phyloP scores from a whole-genome alignment of 1,284 basidiomycete species.

The Phlebopus sp. region DNA sequence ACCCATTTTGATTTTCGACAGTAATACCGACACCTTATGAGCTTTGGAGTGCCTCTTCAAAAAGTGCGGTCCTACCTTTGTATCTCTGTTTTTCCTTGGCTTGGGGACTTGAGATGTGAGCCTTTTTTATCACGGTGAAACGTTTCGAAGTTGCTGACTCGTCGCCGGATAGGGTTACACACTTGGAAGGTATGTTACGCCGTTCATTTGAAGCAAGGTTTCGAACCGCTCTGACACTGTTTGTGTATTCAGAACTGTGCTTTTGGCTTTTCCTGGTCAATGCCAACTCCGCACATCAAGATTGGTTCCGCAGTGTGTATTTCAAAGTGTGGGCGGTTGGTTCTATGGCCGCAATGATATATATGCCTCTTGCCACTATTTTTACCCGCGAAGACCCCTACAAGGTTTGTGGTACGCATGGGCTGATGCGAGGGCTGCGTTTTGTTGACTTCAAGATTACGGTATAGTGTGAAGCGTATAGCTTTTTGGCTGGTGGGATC shows the following conservation, averaged over 20 bases:
- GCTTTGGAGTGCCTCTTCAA: slow-evolving; percentile 50
- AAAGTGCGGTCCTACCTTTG: slow-evolving; percentile 56
- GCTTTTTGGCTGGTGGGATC: slow-evolving; percentile 65
- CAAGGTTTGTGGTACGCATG: slow-evolving; percentile 42
- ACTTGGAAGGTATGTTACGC: slow-evolving; percentile 60
- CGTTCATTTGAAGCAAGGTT: background rate
- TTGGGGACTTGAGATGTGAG: slow-evolving; percentile 75
- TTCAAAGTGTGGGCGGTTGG: slow-evolving; percentile 70
- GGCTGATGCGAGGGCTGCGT: background rate
- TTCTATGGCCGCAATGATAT: slow-evolving; percentile 55
- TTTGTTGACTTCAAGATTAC: slow-evolving; percentile 6
- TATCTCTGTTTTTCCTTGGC: slow-evolving; percentile 58
- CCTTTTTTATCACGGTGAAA: background rate
- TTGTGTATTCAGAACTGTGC: slow-evolving; percentile 54
- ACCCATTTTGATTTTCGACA: slow-evolving; percentile 24
- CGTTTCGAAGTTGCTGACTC: background rate
- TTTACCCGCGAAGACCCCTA: slow-evolving; percentile 55
- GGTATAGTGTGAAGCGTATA: slow-evolving; percentile 65
- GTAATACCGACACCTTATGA: slow-evolving; percentile 64
- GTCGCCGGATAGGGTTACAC: slow-evolving; percentile 55
- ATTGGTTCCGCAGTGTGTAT: slow-evolving; percentile 74
- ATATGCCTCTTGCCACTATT: slow-evolving; percentile 66
- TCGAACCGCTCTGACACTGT: slow-evolving; percentile 10
- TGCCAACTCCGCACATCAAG: slow-evolving; percentile 53
- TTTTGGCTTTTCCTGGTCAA: slow-evolving; percentile 81